Base-by-base conservation (phyloP, 495 filamentous ascomycete genomes). In the Neurospora sp. region DNA sequence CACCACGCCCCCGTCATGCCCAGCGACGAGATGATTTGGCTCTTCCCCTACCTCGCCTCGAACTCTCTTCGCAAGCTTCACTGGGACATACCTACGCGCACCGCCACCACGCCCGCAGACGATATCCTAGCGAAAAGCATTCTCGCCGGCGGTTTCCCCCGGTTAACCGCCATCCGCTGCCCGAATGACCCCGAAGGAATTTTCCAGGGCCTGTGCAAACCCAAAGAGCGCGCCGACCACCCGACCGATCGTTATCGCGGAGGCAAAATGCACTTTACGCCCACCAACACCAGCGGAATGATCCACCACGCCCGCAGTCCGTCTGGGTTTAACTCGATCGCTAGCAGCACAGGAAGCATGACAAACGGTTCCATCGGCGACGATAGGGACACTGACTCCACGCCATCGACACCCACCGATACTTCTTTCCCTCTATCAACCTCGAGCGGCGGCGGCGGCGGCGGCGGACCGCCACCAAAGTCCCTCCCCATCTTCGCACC, bases 121-220 rank as follows among this genome's bases (percentile, higher is more conserved):
- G 85, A 82, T 7, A 89, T 93, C 71, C 87, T 97, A 42, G 91
- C 92, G 18, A 87, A 86, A 73, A 91, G 90, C 69, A 94, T 97
- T 70, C 80, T 84, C 3, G 86, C 86, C 18, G 84, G 82, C 12
- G 91, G 91, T 5, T 95, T 97, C 76, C 94, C 94, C 0, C 78
- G 84, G 3, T 84, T 97, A 4, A 86, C 86, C 65, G 83, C 82
- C 3, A 79, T 97, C 16, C 89, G 94, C 59, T 88, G 91, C 9
- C 92, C 92, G 7, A 89, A 88, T 68, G 92, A 95, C 76, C 87
- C 91, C 41, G 88, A 94, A 27, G 92, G 91, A 22, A 81, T 87
- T 37, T 88, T 95, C 41, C 92, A 95, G 75, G 83, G 84, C 0
- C 86, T 93, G 16, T 95, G 92, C 76, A 86, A 83, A 65, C 92